Conservation (phyloP, 2,329 filamentous ascomycete genomes). For the Lasiodiplodia sp. region DNA sequence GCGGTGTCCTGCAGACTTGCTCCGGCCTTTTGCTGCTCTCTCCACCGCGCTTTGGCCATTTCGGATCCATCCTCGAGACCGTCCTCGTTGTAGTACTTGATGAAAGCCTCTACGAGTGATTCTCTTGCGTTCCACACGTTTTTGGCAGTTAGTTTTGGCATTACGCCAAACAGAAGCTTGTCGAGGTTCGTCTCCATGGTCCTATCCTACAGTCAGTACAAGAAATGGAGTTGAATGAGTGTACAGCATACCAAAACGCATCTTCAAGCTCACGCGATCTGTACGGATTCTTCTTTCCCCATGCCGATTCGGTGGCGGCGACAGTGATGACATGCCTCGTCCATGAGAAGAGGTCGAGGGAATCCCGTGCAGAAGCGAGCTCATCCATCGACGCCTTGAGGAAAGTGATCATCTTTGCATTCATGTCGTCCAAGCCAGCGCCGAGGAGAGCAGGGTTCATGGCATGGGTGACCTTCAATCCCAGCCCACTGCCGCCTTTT, state of each 20-base stretch:
- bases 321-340: conserved; percentile 44
- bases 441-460: conserved; percentile 46
- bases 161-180: conserved; percentile 35
- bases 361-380: conserved; percentile 31
- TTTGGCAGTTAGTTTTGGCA: conserved; percentile 42
- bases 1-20: conserved; percentile 49
- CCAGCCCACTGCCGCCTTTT: conserved; percentile 16
- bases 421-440: conserved; percentile 45
- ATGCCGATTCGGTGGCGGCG: conserved; percentile 50
- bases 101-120: conserved; percentile 46
- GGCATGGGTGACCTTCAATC: conserved; percentile 42
- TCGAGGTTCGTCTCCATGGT: conserved; percentile 40
- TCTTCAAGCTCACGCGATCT: conserved; percentile 44
- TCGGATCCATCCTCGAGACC: conserved; percentile 50
- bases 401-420: conserved; percentile 43
- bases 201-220: conserved; percentile 30
- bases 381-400: conserved; percentile 37
- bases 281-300: conserved; percentile 53
- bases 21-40: conserved; percentile 41
- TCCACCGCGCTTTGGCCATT: conserved; percentile 48
- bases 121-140: conserved; percentile 44
- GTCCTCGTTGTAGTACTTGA: conserved; percentile 49
- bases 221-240: no score
- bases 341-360: conserved; percentile 31
- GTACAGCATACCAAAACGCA: conserved; percentile 44